phyloP scores from a whole-genome alignment of 495 filamentous ascomycete species.

The Hypoxylon intermedium region DNA sequence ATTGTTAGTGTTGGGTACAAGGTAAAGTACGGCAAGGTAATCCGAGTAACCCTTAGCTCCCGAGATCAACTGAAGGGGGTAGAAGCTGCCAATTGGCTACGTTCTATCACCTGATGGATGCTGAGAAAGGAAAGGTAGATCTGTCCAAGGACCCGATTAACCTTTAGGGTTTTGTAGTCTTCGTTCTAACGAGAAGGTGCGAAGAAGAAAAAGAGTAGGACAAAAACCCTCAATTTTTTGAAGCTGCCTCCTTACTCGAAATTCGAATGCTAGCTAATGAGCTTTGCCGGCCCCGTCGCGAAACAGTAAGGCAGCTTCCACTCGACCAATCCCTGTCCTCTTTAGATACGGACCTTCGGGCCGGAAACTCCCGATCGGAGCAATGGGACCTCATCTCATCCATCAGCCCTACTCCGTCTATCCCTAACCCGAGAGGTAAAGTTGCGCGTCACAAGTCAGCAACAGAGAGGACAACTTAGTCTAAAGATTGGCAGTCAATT shows the following conservation, averaged over 20 bases:
- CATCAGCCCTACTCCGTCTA: background rate
- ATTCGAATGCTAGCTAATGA: too few species aligned
- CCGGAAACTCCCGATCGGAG: conserved; percentile 33
- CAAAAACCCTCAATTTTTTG: conserved; percentile 4
- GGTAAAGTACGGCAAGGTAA: too few species aligned
- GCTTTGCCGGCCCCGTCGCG: conserved; percentile 29
- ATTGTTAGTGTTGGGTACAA: background rate
- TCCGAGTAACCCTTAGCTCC: conserved; percentile 10
- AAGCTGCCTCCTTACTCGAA: conserved; percentile 14
- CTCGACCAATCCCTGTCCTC: conserved; percentile 24
- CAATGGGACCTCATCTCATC: background rate
- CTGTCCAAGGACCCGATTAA: background rate
- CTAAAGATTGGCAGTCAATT: too few species aligned
- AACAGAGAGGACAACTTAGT: too few species aligned
- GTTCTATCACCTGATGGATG: conserved; percentile 22
- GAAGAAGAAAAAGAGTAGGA: background rate
- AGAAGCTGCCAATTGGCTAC: conserved; percentile 31
- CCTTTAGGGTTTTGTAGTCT: background rate
- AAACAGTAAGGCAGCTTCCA: conserved; percentile 28
- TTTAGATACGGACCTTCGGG: conserved; percentile 13
- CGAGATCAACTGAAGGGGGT: conserved; percentile 19
- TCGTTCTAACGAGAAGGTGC: background rate
- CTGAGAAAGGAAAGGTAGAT: conserved; percentile 6
- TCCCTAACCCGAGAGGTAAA: too few species aligned
- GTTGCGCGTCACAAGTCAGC: too few species aligned